Base-by-base conservation (phyloP, 164 flowering plant genomes). In the Stephania japonica region DNA sequence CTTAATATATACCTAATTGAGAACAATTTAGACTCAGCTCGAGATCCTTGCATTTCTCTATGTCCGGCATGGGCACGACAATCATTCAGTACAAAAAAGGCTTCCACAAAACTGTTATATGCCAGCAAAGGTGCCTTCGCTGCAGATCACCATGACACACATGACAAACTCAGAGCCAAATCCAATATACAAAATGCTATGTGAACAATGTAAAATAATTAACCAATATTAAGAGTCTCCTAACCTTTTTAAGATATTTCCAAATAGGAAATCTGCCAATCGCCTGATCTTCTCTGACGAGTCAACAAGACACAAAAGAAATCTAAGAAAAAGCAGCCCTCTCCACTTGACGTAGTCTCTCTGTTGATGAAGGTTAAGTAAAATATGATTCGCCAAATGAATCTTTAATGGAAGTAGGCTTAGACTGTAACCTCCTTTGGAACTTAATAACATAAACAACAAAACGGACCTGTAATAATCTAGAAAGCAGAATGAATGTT, bases 341-440 rank as follows among this genome's bases (percentile, higher is more conserved):
- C 97, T 87, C 98, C 99, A 96, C 81, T 96, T 96, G 67, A 96
- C 99, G 80, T 96, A 96, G 83, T 96, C 99, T 81, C 97, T 85
- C 99, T 96, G 82, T n/a, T 73, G 6, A 76, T 56, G 23, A 56
- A 56, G n/a, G n/a, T 56, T 56, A 56, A 47, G 13, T 9, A 47
- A 47, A n/a, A 56, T 16, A 56, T 18, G n/a, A 56, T 56, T 21
- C 23, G 18, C 21, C 23, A 0, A 24, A 10, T 14, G 13, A 68
- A 42, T 24, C 14, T 63, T 14, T 3, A 18, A 42, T 61, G 21
- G 13, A 56, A 70, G 32, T 1, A 32, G 38, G 38, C 38, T n/a
- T 68, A 47, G 14, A 73, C 10, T 73, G 61, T 38, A 43, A 73
- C 14, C 64, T n/a, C 5, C 27, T 3, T 43, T 10, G 71, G 27